A percentile compares a stretch with the other conserved stretches of the same genome.
These are phyloP conservation scores for Linderina pennispora DNA, from an alignment of 192 early-diverging fungal species.

Conservation along the genomic window DNA sequence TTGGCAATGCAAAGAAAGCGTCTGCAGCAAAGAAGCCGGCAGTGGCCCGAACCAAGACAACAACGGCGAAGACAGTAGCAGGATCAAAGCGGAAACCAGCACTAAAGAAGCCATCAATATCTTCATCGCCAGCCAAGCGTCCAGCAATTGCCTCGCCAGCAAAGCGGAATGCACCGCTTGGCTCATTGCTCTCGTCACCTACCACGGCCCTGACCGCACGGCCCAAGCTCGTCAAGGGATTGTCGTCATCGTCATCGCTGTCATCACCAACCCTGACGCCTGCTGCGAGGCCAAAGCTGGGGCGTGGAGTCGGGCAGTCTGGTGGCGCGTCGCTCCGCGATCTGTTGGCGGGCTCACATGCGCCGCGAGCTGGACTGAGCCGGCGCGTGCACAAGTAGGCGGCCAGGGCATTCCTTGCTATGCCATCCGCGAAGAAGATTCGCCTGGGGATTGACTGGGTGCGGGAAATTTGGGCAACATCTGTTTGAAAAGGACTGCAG, in stretches of 20 bases:
- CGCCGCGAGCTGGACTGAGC: conserved; percentile 28
- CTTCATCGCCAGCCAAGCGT: background rate
- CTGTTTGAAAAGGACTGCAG: too few relatives aligned
- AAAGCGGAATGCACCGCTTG: conserved; percentile 8
- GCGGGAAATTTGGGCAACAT: too few relatives aligned
- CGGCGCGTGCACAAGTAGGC: too few relatives aligned
- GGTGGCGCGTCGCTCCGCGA: conserved; percentile 16
- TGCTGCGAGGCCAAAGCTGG: background rate
- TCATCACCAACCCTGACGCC: background rate
- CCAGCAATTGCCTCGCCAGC: background rate
- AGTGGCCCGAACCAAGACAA: background rate
- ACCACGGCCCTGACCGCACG: conserved; percentile 3
- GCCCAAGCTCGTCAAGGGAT: conserved; percentile 7
- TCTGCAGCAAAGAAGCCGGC: background rate
- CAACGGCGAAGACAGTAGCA: background rate
- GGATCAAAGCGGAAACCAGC: background rate
- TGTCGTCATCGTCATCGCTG: conserved; percentile 9
- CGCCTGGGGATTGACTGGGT: too few relatives aligned
- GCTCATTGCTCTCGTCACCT: conserved; percentile 24
- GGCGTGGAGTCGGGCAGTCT: conserved; percentile 1
- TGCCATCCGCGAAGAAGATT: too few relatives aligned
- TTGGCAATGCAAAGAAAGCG: background rate
- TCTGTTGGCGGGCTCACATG: conserved; percentile 20
- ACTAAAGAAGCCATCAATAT: background rate
- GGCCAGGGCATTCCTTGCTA: too few relatives aligned